phyloP scores from a whole-genome alignment of 2,329 filamentous ascomycete species.

The Rhynchosporium agropyri region DNA sequence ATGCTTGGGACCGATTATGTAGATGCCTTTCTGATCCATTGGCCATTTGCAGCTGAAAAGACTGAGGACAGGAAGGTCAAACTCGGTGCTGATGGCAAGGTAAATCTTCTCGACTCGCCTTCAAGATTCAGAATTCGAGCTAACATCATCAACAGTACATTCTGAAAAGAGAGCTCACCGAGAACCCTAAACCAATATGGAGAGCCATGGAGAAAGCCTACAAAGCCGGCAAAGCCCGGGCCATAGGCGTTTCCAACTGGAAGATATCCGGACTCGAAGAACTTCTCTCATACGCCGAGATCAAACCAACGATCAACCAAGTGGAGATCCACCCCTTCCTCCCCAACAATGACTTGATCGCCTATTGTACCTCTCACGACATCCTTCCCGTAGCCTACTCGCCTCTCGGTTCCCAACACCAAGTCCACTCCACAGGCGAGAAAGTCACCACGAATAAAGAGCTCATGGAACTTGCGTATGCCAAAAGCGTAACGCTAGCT shows the following conservation, averaged over 20 bases:
- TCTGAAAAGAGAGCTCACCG: slow-evolving; percentile 65
- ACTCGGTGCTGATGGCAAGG: slow-evolving; percentile 54
- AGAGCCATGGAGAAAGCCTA: slow-evolving; percentile 72
- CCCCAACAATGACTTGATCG: slow-evolving; percentile 69
- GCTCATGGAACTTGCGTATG: slow-evolving; percentile 64
- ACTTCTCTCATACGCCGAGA: slow-evolving; percentile 51
- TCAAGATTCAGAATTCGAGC: neutral
- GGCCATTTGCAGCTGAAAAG: slow-evolving; percentile 78
- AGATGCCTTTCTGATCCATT: slow-evolving; percentile 81
- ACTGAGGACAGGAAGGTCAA: slow-evolving; percentile 65
- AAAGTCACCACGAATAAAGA: slow-evolving; percentile 63
- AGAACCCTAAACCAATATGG: slow-evolving; percentile 70
- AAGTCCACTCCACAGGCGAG: slow-evolving; percentile 67
- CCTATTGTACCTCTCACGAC: slow-evolving; percentile 67
- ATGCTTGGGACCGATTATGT: slow-evolving; percentile 77
- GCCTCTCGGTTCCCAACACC: slow-evolving; percentile 64
- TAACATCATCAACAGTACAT: slow-evolving; percentile 55
- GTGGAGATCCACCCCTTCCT: slow-evolving; percentile 76
- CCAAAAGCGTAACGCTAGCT: slow-evolving; percentile 61
- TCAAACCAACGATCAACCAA: slow-evolving; percentile 56
- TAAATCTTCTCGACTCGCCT: slow-evolving; percentile 32
- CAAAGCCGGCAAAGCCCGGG: slow-evolving; percentile 57
- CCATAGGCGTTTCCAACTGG: slow-evolving; percentile 65
- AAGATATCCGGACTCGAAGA: slow-evolving; percentile 55
- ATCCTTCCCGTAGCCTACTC: slow-evolving; percentile 76